These are phyloP conservation scores for Orbilia quercus DNA, from an alignment of 2,329 filamentous ascomycete species.

Conservation along the genomic window DNA sequence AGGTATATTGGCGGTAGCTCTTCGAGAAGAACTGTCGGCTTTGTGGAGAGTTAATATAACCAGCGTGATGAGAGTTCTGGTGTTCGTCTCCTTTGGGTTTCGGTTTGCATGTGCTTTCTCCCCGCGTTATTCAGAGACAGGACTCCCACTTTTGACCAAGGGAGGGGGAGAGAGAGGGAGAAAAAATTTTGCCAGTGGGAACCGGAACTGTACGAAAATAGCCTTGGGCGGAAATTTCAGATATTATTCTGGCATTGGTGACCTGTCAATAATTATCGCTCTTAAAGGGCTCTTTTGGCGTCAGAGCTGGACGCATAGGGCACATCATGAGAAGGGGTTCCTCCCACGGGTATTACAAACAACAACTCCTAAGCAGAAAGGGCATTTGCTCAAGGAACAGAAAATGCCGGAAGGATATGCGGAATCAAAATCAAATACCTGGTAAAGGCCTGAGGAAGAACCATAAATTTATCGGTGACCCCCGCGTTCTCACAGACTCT, in stretches of 20 bases:
- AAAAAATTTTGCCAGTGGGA: slow-evolving; percentile 31
- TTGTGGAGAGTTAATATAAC: slow-evolving; percentile 23
- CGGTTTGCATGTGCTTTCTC: slow-evolving; percentile 55
- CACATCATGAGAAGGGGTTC: slow-evolving; percentile 41
- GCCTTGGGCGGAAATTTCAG: slow-evolving; percentile 33
- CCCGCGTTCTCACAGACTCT: slow-evolving; percentile 42
- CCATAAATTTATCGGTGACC: slow-evolving; percentile 50
- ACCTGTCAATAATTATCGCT: slow-evolving; percentile 54
- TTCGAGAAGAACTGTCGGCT: slow-evolving; percentile 13
- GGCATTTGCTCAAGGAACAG: slow-evolving; percentile 21
- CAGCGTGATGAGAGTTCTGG: slow-evolving; percentile 27
- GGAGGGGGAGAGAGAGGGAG: slow-evolving; percentile 3
- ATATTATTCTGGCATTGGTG: slow-evolving; percentile 45
- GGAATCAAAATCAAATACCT: slow-evolving; percentile 46
- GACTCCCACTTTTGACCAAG: slow-evolving; percentile 8
- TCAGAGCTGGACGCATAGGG: slow-evolving; percentile 34
- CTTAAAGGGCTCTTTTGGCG: slow-evolving; percentile 52
- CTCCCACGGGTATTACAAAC: slow-evolving; percentile 49
- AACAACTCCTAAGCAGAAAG: slow-evolving; percentile 50
- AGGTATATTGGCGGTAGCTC: slow-evolving; percentile 19
- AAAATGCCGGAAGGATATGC: slow-evolving; percentile 24
- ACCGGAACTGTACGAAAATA: slow-evolving; percentile 25
- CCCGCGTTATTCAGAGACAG: slow-evolving; percentile 28
- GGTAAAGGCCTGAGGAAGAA: slow-evolving; percentile 45
- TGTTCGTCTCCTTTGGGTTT: slow-evolving; percentile 2